phyloP scores from a whole-genome alignment of 192 early-diverging fungal genomes.

The Backusella liffmaniae region DNA sequence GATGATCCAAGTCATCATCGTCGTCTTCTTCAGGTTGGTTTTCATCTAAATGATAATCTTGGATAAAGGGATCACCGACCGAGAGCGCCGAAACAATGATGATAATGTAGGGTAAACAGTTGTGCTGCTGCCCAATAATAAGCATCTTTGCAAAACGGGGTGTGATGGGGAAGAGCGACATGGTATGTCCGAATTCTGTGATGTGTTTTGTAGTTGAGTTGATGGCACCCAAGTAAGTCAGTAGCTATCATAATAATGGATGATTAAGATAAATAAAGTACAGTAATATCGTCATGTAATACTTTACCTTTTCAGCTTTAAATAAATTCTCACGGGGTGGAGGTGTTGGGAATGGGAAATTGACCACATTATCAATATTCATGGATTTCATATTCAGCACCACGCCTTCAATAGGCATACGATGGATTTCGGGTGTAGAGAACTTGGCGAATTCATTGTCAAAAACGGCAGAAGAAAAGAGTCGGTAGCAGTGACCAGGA shows the following conservation, averaged over 20 bases:
- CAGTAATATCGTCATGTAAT: too few species aligned
- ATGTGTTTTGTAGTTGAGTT: constrained; percentile 62
- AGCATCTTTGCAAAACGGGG: constrained; percentile 94
- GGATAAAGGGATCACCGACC: constrained; percentile 92
- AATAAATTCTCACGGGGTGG: constrained; percentile 71
- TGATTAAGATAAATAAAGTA: too few species aligned
- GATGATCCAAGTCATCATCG: constrained; percentile 39
- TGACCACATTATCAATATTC: constrained; percentile 91
- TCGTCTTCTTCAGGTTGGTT: constrained; percentile 54
- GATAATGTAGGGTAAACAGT: constrained; percentile 84
- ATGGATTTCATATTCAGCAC: constrained; percentile 98
- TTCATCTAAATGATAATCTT: constrained; percentile 63
- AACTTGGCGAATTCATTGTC: constrained; percentile 85
- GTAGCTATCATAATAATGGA: constrained; percentile 33
- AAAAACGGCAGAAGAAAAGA: constrained; percentile 93
- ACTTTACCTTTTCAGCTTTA: constrained; percentile 68
- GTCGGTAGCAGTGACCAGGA: constrained; percentile 95
- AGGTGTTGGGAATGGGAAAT: constrained; percentile 98
- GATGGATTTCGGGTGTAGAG: constrained; percentile 87
- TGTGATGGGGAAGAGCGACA: constrained; percentile 89
- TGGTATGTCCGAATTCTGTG: constrained; percentile 81
- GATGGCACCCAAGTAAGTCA: constrained; percentile 78
- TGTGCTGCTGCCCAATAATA: constrained; percentile 83
- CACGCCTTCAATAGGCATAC: constrained; percentile 95
- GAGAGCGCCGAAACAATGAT: constrained; percentile 90